phyloP scores from a whole-genome alignment of 352 stramenopile genomes.

The Pythium sukuiense region DNA sequence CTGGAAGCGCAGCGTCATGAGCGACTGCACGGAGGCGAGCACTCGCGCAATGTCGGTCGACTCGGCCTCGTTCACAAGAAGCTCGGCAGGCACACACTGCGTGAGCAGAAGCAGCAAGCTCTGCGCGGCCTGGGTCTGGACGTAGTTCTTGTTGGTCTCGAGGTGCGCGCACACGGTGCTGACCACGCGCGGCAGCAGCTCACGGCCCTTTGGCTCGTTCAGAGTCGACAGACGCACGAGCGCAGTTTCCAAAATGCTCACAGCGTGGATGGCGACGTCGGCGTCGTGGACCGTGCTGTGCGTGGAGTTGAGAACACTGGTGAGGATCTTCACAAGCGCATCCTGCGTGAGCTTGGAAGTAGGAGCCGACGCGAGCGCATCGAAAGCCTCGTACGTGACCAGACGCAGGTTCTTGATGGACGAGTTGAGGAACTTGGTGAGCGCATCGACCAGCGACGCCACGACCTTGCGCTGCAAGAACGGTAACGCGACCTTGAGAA shows the following conservation, averaged over 20 bases:
- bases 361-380: conserved; percentile 51
- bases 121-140: conserved; percentile 64
- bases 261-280: conserved; percentile 59
- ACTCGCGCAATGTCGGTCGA: conserved; percentile 66
- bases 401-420: conserved; percentile 76
- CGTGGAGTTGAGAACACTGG: conserved; percentile 61
- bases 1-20: conserved; percentile 85
- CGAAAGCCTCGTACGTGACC: conserved; percentile 76
- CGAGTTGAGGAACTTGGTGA: conserved; percentile 73
- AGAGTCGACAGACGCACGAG: conserved; percentile 63
- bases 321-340: conserved; percentile 61
- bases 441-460: conserved; percentile 66
- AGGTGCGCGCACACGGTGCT: conserved; percentile 70
- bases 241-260: conserved; percentile 63
- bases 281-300: conserved; percentile 59
- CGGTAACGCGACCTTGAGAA: conserved; percentile 76
- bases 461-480: conserved; percentile 83
- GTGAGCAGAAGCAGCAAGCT: conserved; percentile 68
- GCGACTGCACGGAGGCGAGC: conserved; percentile 72
- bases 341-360: conserved; percentile 67
- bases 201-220: conserved; percentile 56
- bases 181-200: conserved; percentile 79
- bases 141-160: conserved; percentile 49
- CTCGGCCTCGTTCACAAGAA: conserved; percentile 56
- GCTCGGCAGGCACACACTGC: conserved; percentile 48